Conservation (phyloP, 371 early-diverging fungal genomes). For the Mortierella sp. region DNA sequence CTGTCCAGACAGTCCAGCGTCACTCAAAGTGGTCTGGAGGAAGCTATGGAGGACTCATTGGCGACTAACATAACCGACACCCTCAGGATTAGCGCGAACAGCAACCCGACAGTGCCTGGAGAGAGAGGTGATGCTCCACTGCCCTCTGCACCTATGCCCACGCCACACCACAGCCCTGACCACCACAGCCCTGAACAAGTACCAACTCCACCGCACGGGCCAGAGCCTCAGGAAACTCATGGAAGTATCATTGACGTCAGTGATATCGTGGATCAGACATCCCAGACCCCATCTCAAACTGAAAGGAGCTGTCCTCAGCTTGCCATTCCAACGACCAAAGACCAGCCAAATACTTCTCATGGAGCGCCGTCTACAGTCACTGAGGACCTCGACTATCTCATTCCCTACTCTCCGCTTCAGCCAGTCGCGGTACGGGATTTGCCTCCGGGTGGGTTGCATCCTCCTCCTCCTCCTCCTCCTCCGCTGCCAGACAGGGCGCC, state of each 20-base stretch:
- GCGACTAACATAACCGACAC: constrained; percentile 2
- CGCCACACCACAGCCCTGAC: too few relatives aligned
- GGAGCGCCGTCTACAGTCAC: neutral
- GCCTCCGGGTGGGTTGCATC: neutral
- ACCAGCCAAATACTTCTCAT: neutral
- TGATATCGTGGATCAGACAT: neutral
- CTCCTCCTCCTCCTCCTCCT: constrained; percentile 6
- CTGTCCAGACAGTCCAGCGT: constrained; percentile 25
- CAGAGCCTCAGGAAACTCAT: too few relatives aligned
- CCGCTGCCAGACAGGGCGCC: constrained; percentile 10
- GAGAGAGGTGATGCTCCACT: too few relatives aligned
- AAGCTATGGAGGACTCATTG: constrained; percentile 7
- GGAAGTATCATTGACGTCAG: too few relatives aligned
- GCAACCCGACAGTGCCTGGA: neutral
- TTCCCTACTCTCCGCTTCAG: constrained; percentile 8
- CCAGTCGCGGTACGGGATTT: constrained; percentile 1
- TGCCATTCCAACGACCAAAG: neutral
- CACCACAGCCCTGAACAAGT: too few relatives aligned
- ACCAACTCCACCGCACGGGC: too few relatives aligned
- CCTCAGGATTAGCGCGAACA: neutral
- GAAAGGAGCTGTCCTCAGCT: neutral
- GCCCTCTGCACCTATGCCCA: too few relatives aligned
- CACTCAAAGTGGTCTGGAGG: constrained; percentile 1
- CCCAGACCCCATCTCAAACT: neutral
- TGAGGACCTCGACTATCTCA: constrained; percentile 12